Evolutionary conservation across 2,329 filamentous ascomycete genomes (phyloP).

Genomic region (Ophiostoma triangulosporum): DNA sequence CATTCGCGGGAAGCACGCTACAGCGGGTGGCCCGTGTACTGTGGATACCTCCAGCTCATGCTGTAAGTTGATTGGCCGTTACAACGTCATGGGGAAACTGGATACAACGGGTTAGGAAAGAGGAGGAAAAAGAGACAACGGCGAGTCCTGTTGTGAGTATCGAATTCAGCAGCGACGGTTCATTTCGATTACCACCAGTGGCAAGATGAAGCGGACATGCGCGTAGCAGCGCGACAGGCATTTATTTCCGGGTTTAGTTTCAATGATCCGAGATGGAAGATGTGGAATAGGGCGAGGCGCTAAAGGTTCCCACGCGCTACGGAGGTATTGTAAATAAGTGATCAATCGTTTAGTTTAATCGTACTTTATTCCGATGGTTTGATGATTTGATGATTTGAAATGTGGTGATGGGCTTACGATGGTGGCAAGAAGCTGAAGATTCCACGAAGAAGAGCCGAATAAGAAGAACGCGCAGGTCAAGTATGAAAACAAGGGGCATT

Average conservation of each 20-base stretch:
- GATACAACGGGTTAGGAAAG: too few species aligned
- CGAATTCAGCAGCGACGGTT: too few species aligned
- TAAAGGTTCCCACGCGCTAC: not conserved
- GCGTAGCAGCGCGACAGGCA: not conserved
- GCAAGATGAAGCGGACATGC: not conserved
- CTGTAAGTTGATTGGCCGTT: slow-evolving; percentile 11
- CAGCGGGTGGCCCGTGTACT: slow-evolving; percentile 8
- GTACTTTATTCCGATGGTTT: not conserved
- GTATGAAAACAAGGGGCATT: too few species aligned
- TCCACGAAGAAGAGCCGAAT: too few species aligned
- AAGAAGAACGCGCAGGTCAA: too few species aligned
- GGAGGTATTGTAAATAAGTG: not conserved
- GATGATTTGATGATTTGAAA: not conserved
- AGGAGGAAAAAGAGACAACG: too few species aligned
- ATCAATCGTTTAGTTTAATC: too few species aligned
- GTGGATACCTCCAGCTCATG: not conserved
- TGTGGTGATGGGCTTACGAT: too few species aligned
- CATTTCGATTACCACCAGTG: too few species aligned
- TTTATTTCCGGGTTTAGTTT: not conserved
- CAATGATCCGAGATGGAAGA: not conserved
- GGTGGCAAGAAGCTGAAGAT: too few species aligned
- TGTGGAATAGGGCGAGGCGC: not conserved
- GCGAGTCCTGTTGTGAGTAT: too few species aligned
- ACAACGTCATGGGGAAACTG: not conserved
- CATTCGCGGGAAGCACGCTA: slow-evolving; percentile 7